These are phyloP conservation scores for Ophiostoma ulmi DNA, from an alignment of 2,329 filamentous ascomycete genomes.

Conservation along the genomic window DNA sequence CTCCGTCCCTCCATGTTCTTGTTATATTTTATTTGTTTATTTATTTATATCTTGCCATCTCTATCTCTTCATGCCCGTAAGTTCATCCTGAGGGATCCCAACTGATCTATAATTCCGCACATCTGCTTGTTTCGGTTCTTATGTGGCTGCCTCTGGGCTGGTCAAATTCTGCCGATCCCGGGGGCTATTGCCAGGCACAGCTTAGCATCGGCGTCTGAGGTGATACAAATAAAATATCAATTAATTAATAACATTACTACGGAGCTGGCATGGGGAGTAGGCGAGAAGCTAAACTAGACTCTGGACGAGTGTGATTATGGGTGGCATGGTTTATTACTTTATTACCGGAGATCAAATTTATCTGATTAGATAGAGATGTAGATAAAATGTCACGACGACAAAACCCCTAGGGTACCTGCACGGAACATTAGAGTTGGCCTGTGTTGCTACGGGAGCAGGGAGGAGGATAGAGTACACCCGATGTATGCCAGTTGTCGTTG, in stretches of 20 bases:
- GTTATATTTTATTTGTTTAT: no score
- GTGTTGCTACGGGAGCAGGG: neutral
- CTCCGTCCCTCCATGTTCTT: neutral
- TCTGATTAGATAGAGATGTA: constrained; percentile 17
- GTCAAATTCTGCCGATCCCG: neutral
- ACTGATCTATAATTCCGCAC: neutral
- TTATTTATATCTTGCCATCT: no score
- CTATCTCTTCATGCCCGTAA: no score
- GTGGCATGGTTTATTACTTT: neutral
- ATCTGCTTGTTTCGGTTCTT: no score
- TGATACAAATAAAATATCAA: neutral
- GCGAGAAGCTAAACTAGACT: neutral
- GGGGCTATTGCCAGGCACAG: neutral
- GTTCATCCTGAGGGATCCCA: no score
- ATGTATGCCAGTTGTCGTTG: neutral
- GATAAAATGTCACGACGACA: neutral
- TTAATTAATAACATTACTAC: no score
- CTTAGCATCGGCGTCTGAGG: neutral
- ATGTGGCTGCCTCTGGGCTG: neutral
- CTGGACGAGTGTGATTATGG: neutral
- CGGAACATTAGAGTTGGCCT: neutral
- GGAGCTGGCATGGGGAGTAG: neutral
- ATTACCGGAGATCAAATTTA: constrained; percentile 15
- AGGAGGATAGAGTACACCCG: neutral
- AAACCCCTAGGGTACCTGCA: neutral